phyloP scores from a whole-genome alignment of 1,284 basidiomycete species.

The Boletus semigastroideus region DNA sequence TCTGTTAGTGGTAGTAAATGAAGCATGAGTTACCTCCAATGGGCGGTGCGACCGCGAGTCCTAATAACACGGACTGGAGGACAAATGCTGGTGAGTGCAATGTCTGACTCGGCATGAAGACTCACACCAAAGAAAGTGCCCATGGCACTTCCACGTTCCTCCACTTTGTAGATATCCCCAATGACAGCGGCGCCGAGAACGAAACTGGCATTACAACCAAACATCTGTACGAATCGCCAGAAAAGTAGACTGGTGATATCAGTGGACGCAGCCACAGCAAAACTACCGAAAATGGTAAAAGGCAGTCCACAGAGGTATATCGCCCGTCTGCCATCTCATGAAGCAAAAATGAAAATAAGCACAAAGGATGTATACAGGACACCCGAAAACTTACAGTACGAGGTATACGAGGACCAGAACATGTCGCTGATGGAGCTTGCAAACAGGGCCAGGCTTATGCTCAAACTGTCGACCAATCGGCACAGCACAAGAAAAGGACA shows the following conservation, averaged over 20 bases:
- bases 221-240: constrained; percentile 48
- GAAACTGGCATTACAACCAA: constrained; percentile 40
- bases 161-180: constrained; percentile 47
- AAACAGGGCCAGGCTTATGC: constrained; percentile 28
- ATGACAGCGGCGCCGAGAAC: constrained; percentile 49
- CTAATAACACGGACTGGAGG: constrained; percentile 42
- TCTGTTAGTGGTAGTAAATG: not conserved
- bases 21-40: constrained; percentile 37
- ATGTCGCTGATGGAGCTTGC: constrained; percentile 25
- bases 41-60: constrained; percentile 45
- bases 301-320: constrained; percentile 48
- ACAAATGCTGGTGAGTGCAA: not conserved
- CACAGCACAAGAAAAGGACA: not conserved
- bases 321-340: constrained; percentile 40
- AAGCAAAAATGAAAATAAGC: not conserved
- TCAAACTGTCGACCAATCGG: constrained; percentile 18
- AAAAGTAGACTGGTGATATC: constrained; percentile 40
- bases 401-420: constrained; percentile 27
- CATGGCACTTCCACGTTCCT: constrained; percentile 50
- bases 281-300: constrained; percentile 41
- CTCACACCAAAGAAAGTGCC: constrained; percentile 44
- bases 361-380: not conserved
- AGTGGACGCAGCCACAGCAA: constrained; percentile 41
- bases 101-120: not conserved
- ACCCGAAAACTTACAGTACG: constrained; percentile 26